Evolutionary conservation across 2,329 filamentous ascomycete genomes (phyloP).

Genomic region (Aureobasidium sp.): DNA sequence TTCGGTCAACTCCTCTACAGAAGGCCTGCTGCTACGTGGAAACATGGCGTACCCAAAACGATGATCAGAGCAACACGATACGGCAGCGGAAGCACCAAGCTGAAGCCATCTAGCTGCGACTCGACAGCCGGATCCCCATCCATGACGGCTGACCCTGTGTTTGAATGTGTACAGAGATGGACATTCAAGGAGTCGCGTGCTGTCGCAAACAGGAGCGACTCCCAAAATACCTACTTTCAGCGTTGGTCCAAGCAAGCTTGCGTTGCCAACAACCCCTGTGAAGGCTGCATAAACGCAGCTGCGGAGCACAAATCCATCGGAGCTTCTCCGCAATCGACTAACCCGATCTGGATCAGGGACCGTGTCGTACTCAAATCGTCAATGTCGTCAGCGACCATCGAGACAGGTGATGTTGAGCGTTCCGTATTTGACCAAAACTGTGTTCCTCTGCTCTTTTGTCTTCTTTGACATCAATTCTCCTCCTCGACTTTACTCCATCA

Average conservation of each 20-base stretch:
- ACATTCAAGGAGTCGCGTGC: slow-evolving; percentile 8
- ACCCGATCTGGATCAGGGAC: too few species aligned
- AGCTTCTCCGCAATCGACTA: too few species aligned
- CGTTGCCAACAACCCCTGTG: not conserved
- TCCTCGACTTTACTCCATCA: not conserved
- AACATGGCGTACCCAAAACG: slow-evolving; percentile 60
- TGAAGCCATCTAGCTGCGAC: slow-evolving; percentile 70
- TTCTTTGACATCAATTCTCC: not conserved
- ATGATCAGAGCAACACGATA: slow-evolving; percentile 83
- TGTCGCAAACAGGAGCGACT: not conserved
- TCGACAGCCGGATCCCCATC: slow-evolving; percentile 68
- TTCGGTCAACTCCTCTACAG: slow-evolving; percentile 4
- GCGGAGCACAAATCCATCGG: not conserved
- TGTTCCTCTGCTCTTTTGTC: not conserved
- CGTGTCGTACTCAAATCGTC: not conserved
- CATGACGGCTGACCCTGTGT: slow-evolving; percentile 39
- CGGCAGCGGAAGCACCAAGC: slow-evolving; percentile 77
- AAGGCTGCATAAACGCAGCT: not conserved
- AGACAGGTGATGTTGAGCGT: not conserved
- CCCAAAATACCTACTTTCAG: not conserved
- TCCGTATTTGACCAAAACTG: not conserved
- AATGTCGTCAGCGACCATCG: not conserved
- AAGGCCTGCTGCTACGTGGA: not conserved
- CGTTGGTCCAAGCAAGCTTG: not conserved
- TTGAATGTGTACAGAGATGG: not conserved